Percentiles rank a stretch among this genome's conserved stretches.
Conservation (phyloP, 2,329 filamentous ascomycete genomes). For the Leptographium wingfieldii region DNA sequence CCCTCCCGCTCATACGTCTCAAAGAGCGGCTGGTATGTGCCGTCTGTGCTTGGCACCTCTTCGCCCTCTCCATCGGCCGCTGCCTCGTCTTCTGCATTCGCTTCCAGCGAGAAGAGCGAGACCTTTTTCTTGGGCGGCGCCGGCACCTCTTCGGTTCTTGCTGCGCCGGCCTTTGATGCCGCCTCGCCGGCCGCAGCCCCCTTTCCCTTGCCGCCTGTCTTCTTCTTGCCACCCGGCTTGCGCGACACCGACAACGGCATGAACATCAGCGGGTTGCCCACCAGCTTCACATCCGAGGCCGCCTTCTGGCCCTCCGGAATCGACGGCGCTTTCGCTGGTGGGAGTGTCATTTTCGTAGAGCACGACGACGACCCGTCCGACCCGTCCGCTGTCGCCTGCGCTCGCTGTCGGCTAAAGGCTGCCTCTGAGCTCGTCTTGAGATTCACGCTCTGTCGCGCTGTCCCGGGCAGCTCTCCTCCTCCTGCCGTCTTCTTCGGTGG, state of each 20-base stretch:
- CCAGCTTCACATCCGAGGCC: slow-evolving; percentile 52
- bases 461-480: slow-evolving; percentile 5
- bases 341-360: slow-evolving; percentile 12
- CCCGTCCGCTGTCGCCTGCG: not conserved
- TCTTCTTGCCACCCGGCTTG: slow-evolving; percentile 53
- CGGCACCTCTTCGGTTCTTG: slow-evolving; percentile 1
- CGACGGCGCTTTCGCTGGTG: slow-evolving; percentile 29
- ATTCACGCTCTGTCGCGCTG: slow-evolving; percentile 47
- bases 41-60: slow-evolving; percentile 1
- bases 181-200: slow-evolving; percentile 3
- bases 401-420: slow-evolving; percentile 52
- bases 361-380: not conserved
- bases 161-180: slow-evolving; percentile 6
- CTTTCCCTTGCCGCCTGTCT: slow-evolving; percentile 12
- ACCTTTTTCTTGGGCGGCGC: slow-evolving; percentile 42
- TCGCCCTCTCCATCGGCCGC: slow-evolving; percentile 13
- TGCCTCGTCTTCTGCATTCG: slow-evolving; percentile 28
- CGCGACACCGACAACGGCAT: slow-evolving; percentile 75
- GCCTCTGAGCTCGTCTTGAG: slow-evolving; percentile 75
- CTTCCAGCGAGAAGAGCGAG: slow-evolving; percentile 56
- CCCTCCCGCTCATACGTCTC: slow-evolving; percentile 19
- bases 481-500: slow-evolving; percentile 55
- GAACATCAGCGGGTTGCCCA: slow-evolving; percentile 77
- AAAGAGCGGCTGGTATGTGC: slow-evolving; percentile 41
- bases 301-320: slow-evolving; percentile 44